Conservation (phyloP, 345 rosid species). For the Populus nigra region DNA sequence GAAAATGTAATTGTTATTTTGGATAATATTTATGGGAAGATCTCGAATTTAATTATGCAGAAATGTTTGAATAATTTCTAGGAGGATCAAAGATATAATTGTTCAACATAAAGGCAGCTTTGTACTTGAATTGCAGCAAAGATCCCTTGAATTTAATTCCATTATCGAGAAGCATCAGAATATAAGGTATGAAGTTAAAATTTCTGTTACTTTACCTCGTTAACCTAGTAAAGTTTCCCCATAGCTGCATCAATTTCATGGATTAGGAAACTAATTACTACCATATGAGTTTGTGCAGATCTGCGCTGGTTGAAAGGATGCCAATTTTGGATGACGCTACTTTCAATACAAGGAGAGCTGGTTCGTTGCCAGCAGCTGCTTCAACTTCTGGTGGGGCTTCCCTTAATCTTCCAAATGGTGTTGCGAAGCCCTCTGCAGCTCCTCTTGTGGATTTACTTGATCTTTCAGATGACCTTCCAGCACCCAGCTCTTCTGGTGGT, state of each 20-base stretch:
- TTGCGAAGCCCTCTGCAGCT: conserved; percentile 64
- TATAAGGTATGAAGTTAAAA: conserved; percentile 52
- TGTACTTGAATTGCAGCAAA: conserved; percentile 98
- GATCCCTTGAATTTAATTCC: conserved; percentile 88
- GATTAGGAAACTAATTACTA: conserved; percentile 16
- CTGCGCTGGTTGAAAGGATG: conserved; percentile 94
- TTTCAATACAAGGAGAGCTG: conserved; percentile 82
- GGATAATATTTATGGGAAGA: background rate
- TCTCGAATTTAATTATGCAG: background rate
- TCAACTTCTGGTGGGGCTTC: conserved; percentile 60
- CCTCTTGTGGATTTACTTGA: conserved; percentile 85
- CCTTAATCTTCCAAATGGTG: conserved; percentile 83
- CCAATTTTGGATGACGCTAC: conserved; percentile 97
- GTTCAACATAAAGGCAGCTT: conserved; percentile 77
- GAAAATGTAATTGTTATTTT: conserved; percentile 3
- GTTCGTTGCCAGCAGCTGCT: conserved; percentile 64
- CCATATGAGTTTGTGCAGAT: conserved; percentile 48
- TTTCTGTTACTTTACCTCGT: conserved; percentile 6
- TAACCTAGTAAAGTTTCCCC: conserved; percentile 8
- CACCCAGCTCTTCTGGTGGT: conserved; percentile 71
- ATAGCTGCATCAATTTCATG: conserved; percentile 7
- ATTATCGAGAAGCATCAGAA: conserved; percentile 82
- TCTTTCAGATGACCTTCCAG: conserved; percentile 78
- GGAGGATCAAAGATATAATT: conserved; percentile 74
- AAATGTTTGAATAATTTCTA: conserved; percentile 23